Evolutionary conservation across 1,284 basidiomycete species (phyloP).

Genomic region (Ceratobasidium sp.): DNA sequence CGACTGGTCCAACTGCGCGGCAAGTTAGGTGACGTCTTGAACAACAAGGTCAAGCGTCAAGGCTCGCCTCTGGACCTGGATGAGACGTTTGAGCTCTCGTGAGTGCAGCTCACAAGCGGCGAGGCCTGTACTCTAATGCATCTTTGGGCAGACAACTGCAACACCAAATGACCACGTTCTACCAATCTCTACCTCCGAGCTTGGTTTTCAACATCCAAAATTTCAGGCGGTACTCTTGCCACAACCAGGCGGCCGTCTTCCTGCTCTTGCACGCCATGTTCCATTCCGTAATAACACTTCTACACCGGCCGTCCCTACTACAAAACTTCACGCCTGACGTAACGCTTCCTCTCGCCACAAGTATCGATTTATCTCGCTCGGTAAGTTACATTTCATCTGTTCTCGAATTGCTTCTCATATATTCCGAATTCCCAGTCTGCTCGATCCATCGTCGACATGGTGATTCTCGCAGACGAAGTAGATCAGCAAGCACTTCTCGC

Average conservation of each 20-base stretch:
- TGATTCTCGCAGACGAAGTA: slow-evolving; percentile 47
- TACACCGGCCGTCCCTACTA: slow-evolving; percentile 47
- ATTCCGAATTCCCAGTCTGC: slow-evolving; percentile 43
- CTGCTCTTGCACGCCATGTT: slow-evolving; percentile 48
- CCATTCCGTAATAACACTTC: slow-evolving; percentile 47
- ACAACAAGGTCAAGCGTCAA: slow-evolving; percentile 47
- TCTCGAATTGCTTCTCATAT: background rate
- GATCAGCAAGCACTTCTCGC: slow-evolving; percentile 46
- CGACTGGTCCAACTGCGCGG: slow-evolving; percentile 47
- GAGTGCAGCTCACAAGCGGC: slow-evolving; percentile 20
- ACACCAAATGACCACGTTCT: slow-evolving; percentile 47
- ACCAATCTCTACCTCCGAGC: slow-evolving; percentile 45
- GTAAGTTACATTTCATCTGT: slow-evolving; percentile 33
- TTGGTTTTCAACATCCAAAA: slow-evolving; percentile 48
- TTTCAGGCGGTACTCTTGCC: slow-evolving; percentile 46
- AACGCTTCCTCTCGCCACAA: slow-evolving; percentile 45
- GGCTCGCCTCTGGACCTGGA: slow-evolving; percentile 35
- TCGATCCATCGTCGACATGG: slow-evolving; percentile 48
- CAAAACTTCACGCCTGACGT: slow-evolving; percentile 47
- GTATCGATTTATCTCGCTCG: slow-evolving; percentile 47
- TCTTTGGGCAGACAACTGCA: slow-evolving; percentile 45
- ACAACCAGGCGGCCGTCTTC: slow-evolving; percentile 47
- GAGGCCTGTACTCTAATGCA: background rate
- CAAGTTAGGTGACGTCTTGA: slow-evolving; percentile 47
- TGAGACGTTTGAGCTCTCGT: slow-evolving; percentile 46